Evolutionary conservation across 2,329 filamentous ascomycete genomes (phyloP).

Genomic region (Dothideomycetes sp.): DNA sequence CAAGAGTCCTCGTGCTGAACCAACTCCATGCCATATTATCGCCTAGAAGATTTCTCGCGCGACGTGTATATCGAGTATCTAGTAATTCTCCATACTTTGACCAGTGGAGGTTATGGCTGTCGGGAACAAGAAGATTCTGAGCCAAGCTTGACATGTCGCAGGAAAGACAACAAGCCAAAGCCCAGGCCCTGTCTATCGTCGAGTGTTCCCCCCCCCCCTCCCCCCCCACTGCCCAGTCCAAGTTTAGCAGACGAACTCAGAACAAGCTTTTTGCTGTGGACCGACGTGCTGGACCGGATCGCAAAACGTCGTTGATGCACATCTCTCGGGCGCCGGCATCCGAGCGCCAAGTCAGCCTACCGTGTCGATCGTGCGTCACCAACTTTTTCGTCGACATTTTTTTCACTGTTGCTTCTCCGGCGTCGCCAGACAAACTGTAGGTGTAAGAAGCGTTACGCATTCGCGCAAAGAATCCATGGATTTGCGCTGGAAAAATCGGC

Average conservation of each 20-base stretch:
- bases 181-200: conserved; percentile 6
- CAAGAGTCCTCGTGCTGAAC: too few species aligned
- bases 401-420: conserved; percentile 10
- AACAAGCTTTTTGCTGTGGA: conserved; percentile 12
- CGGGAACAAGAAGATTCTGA: background rate
- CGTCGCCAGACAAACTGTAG: background rate
- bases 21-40: too few species aligned
- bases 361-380: conserved; percentile 6
- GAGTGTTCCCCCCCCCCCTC: too few species aligned
- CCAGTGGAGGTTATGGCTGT: too few species aligned
- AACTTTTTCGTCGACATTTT: background rate
- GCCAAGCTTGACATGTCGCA: background rate
- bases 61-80: too few species aligned
- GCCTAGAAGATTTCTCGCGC: too few species aligned
- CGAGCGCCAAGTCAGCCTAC: background rate
- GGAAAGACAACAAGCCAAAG: background rate
- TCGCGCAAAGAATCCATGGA: too few species aligned
- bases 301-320: background rate
- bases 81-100: too few species aligned
- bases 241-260: conserved; percentile 4
- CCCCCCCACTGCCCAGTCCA: too few species aligned
- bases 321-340: conserved; percentile 4
- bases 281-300: background rate
- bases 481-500: conserved; percentile 10
- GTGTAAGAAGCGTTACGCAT: too few species aligned